These are phyloP conservation scores for Meyerozyma elateridarum DNA, from an alignment of 1,139 yeast species.

Conservation along the genomic window DNA sequence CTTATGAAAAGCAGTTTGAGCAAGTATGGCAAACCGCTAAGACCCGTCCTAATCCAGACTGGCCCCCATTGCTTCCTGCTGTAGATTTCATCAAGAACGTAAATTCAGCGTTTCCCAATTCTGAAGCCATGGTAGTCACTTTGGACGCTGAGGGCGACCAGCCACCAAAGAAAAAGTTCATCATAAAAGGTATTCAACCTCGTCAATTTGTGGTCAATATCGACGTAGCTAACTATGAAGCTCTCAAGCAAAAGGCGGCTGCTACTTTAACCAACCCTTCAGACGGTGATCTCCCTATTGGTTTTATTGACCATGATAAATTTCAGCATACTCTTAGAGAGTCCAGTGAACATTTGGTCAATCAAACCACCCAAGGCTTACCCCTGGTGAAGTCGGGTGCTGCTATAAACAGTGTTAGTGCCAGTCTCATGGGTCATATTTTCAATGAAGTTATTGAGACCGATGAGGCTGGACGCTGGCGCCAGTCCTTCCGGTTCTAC, in stretches of 20 bases:
- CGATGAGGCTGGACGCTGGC: constrained; percentile 20
- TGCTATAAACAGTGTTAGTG: constrained; percentile 26
- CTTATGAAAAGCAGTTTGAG: constrained; percentile 81
- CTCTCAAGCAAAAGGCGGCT: constrained; percentile 23
- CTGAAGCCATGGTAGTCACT: constrained; percentile 87
- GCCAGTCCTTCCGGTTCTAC: constrained; percentile 32
- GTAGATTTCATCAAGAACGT: constrained; percentile 96
- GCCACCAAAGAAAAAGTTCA: constrained; percentile 63
- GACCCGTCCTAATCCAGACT: constrained; percentile 31
- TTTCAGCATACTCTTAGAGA: constrained; percentile 27
- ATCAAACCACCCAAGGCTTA: constrained; percentile 15
- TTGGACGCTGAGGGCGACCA: constrained; percentile 40
- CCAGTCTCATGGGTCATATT: constrained; percentile 31
- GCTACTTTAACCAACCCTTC: constrained; percentile 8
- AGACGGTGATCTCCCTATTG: constrained; percentile 26
- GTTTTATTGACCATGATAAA: constrained; percentile 33
- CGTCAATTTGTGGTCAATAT: constrained; percentile 42
- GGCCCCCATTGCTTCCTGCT: constrained; percentile 75
- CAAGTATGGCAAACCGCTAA: constrained; percentile 39
- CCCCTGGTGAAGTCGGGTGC: constrained; percentile 14
- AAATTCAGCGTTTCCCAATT: constrained; percentile 82
- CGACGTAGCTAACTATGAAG: constrained; percentile 44
- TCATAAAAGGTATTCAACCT: constrained; percentile 77
- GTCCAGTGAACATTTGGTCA: constrained; percentile 22
- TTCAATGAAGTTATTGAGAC: constrained; percentile 26